Conservation (phyloP, 148 eudicot species). For the Camellia japonica region DNA sequence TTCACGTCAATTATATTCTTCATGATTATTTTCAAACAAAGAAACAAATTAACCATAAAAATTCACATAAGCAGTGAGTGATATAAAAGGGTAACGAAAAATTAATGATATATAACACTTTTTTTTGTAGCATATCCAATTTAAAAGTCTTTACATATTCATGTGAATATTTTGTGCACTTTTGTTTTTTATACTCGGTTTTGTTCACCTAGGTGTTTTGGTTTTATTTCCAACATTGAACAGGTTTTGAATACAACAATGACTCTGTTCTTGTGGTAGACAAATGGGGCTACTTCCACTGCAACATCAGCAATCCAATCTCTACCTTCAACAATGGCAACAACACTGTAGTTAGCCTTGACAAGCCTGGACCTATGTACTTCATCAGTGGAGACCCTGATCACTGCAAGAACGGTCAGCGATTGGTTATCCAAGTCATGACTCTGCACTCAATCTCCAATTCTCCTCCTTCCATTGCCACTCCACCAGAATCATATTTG, state of each 20-base stretch:
- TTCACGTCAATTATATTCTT: too few relatives aligned
- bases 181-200: too few relatives aligned
- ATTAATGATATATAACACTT: too few relatives aligned
- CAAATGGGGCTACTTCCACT: conserved; percentile 70
- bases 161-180: too few relatives aligned
- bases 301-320: conserved; percentile 38
- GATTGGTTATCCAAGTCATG: conserved; percentile 44
- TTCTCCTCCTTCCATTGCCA: conserved; percentile 10
- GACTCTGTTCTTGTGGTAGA: conserved; percentile 66
- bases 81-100: too few relatives aligned
- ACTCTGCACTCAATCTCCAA: conserved; percentile 13
- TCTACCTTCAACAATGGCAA: conserved; percentile 42
- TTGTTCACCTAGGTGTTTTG: not conserved
- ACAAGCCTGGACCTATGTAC: conserved; percentile 38
- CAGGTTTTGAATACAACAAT: conserved; percentile 63
- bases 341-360: conserved; percentile 36
- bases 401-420: conserved; percentile 57
- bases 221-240: not conserved
- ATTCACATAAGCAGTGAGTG: too few relatives aligned
- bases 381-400: conserved; percentile 54
- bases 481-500: conserved; percentile 6
- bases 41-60: too few relatives aligned
- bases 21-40: too few relatives aligned
- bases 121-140: too few relatives aligned
- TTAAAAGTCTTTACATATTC: too few relatives aligned